Conservation (phyloP, 805 yeast genomes). For the Cyberlindnera sargentensis region DNA sequence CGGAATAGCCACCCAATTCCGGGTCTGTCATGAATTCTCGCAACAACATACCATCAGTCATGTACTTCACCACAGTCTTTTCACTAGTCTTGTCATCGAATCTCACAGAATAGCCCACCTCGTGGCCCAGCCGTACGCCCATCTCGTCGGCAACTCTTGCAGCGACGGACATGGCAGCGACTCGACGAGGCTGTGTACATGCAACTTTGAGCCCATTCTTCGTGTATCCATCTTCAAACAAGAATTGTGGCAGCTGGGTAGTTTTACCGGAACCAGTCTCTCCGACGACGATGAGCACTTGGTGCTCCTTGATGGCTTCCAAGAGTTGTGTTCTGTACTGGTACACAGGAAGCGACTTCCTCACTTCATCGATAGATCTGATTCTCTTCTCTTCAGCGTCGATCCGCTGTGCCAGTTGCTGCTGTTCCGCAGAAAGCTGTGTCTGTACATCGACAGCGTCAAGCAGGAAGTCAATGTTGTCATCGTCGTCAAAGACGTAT, state of each 20-base stretch:
- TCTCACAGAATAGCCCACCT: conserved; percentile 84
- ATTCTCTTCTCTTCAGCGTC: conserved; percentile 28
- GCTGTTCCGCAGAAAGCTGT: conserved; percentile 26
- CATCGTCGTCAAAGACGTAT: conserved; percentile 69
- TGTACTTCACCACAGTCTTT: conserved; percentile 71
- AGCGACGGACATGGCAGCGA: conserved; percentile 91
- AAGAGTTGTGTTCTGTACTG: conserved; percentile 53
- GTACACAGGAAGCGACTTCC: conserved; percentile 72
- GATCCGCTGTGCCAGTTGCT: conserved; percentile 28
- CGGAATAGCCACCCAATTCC: conserved; percentile 59
- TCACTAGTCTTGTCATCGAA: conserved; percentile 73
- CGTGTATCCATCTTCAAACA: conserved; percentile 77
- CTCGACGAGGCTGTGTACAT: conserved; percentile 93
- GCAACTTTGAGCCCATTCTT: conserved; percentile 54
- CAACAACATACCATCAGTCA: conserved; percentile 94
- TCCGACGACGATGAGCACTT: conserved; percentile 70
- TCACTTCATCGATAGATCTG: conserved; percentile 29
- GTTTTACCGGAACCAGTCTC: conserved; percentile 95
- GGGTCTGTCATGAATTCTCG: conserved; percentile 81
- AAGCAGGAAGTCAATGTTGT: conserved; percentile 45
- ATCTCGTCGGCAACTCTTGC: conserved; percentile 87
- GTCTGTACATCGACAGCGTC: conserved; percentile 24
- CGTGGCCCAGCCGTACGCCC: conserved; percentile 69
- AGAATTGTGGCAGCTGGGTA: conserved; percentile 84
- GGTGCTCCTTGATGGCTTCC: conserved; percentile 52